Base-by-base conservation (phyloP, 2,329 filamentous ascomycete genomes). In the Fusarium musae region DNA sequence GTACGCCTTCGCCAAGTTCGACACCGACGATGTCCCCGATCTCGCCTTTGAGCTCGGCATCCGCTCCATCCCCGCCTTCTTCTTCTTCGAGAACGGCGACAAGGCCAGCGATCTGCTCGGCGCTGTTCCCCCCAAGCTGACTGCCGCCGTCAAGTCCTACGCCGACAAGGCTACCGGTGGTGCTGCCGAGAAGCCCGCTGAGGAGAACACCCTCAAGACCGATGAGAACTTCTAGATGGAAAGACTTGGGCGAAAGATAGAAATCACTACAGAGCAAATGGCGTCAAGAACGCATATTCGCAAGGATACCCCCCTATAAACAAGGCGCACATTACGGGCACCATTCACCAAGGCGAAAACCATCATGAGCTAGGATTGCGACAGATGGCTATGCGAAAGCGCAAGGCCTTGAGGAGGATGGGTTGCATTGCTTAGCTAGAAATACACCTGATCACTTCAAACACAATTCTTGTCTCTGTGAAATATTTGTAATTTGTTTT, bases 31-130 rank as follows among this genome's bases (percentile, higher is more conserved):
- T 49, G 84, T 86, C 15, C 82, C 85, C 63, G 86, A 87, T 57
- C 83, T 88, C 26, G 85, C 88, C 59, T 77, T 79, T 19, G 82
- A 84, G 69, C 86, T 89, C 76, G 81, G 83, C 78, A 83, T 91
- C 77, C 83, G 84, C 32, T 85, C 87, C 77, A 88, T 91, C 83
- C 89, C 89, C 15, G 88, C 88, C 44, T 90, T 91, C 78, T 82
- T 88, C 78, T 87, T 90, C 82, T 90, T 91, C 80, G 85, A 87
- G 80, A 83, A 88, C 57, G 87, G 87, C 61, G 81, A 84, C 47
- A 83, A 83, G 79, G 81, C 60, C 76, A 84, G 86, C 75, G 84
- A 82, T 75, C 78, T 88, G 47, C 81, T 83, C 44, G 84, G 83
- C 46, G 82, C 81, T 40, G 82, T 79, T 61, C 81, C 81, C 9